Evolutionary conservation across 306 rosid species (phyloP), one percentile per base, ranked within the genome.

Genomic region (Dalbergia cochinchinensis): DNA sequence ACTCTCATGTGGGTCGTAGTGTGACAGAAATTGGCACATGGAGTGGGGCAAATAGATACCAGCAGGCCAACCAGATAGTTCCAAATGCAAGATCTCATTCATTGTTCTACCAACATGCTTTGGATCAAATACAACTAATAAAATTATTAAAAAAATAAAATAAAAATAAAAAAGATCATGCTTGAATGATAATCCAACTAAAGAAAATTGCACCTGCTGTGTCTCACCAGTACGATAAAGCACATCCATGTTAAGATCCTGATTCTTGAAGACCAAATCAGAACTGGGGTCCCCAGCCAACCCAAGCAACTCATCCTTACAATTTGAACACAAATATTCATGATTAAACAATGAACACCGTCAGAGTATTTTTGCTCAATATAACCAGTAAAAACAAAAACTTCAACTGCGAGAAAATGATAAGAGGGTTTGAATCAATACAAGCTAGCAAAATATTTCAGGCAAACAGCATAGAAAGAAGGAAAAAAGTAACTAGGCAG

Each of bases 151-250:
- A 64, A 13, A 8, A 70, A 26, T 26, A 26, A 26, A 26, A 26
- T 26, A 2, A 26, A 22, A 26, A n/a, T 15, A 65, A 69, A 31
- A 78, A 42, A 11, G 26, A 7, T 45, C 11, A 18, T 22, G 22
- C 68, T 3, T 4, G 9, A 65, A 82, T 74, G 51, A 39, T 7
- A 76, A 19, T 80, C 73, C 5, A 68, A 75, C 34, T 8, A 66
- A n/a, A 51, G 34, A 84, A 79, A 63, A 20, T 39, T 79, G 85
- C 78, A 92, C 97, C 96, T 86, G 91, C 37, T 86, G 91, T 22
- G 92, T 91, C 87, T 90, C 92, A 85, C 99, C 97, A 60, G 89
- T 65, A 76, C 95, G 97, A 89, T 94, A 91, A 86, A 92, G 88
- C 74, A 90, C 97, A 45, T 92, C 97, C 99, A 90, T 94, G 82